Evolutionary conservation across 768 basidiomycete species (phyloP), one percentile per base, ranked within the genome.

Genomic region (Pulveroboletus sp.): DNA sequence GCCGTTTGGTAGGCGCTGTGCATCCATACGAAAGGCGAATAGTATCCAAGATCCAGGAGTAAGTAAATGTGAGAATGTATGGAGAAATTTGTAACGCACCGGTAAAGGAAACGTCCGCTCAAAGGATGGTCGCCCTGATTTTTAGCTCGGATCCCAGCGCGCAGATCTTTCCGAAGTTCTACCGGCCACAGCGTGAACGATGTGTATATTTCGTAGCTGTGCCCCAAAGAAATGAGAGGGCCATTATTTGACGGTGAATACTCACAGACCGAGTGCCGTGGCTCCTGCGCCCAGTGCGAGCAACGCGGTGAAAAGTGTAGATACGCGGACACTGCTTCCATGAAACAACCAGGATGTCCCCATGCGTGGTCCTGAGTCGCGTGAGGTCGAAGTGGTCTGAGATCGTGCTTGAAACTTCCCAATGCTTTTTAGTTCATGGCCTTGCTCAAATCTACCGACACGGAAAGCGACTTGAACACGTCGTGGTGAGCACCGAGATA

Each of bases 171-270:
- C 5, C 84, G 78, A 3, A 90, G 64, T 54, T 82, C 79, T 11
- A 63, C 60, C 2, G 87, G 87, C 86, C 85, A 90, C 51, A 82
- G 72, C 0, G 79, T 81, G 65, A 85, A 69, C 11, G 74, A 71
- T 7, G 66, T 64, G 59, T 81, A 85, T 37, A 82, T 69, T n/a
- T 78, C 72, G 56, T 78, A 80, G 21, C 82, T 84, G 53, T 39
- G 38, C 44, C 43, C 32, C 17, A 12, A 25, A 16, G 6, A 45
- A 29, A 29, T 14, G 4, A 27, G 14, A 25, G 33, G n/a, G 27
- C 2, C 5, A 11, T 12, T 6, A 16, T 8, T 29, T 9, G 10
- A 10, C 17, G n/a, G 23, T 20, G 33, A 49, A 19, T 4, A 65
- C 72, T 48, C 52, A 78, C 75, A 77, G 53, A 47, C 75, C 75